Evolutionary conservation across 805 yeast species (phyloP).

Genomic region (Wickerhamiella azymoides): DNA sequence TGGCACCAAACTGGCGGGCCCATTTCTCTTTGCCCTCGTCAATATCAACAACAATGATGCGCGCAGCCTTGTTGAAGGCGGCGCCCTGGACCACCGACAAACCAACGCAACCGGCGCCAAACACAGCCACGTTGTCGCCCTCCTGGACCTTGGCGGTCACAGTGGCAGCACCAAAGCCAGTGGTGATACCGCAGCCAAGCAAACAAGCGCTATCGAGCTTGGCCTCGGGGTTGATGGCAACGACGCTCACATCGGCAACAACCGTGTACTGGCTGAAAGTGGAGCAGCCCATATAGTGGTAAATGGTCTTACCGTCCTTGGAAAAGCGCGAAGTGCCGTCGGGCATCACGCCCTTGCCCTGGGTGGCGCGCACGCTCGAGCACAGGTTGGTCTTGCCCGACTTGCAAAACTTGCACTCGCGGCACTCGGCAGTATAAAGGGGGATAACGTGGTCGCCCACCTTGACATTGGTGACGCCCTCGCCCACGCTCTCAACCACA

Average conservation of each 20-base stretch:
- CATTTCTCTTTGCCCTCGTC: slow-evolving; percentile 73
- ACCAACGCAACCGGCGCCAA: slow-evolving; percentile 98
- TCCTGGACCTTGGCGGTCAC: slow-evolving; percentile 81
- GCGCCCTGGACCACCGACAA: slow-evolving; percentile 95
- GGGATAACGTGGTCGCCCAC: slow-evolving; percentile 90
- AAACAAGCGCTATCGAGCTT: slow-evolving; percentile 78
- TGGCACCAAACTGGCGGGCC: slow-evolving; percentile 86
- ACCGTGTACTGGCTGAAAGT: slow-evolving; percentile 96
- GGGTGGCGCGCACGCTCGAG: slow-evolving; percentile 91
- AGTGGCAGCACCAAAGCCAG: slow-evolving; percentile 96
- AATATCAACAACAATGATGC: slow-evolving; percentile 70
- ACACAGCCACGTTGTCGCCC: slow-evolving; percentile 90
- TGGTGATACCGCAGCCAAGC: slow-evolving; percentile 96
- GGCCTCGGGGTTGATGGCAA: slow-evolving; percentile 75
- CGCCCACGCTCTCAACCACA: slow-evolving; percentile 87
- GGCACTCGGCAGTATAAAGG: slow-evolving; percentile 93
- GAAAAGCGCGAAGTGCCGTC: slow-evolving; percentile 92
- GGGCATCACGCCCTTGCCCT: slow-evolving; percentile 97
- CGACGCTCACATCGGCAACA: slow-evolving; percentile 93
- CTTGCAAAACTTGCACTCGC: slow-evolving; percentile 85
- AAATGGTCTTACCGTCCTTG: slow-evolving; percentile 56
- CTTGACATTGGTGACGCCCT: slow-evolving; percentile 80
- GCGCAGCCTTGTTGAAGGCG: slow-evolving; percentile 60
- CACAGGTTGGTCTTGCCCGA: slow-evolving; percentile 95
- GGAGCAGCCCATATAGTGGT: slow-evolving; percentile 97